Evolutionary conservation across 2,329 filamentous ascomycete genomes (phyloP), one percentile per base, ranked within the genome.

Genomic region (Phyllosticta paracitricarpa): DNA sequence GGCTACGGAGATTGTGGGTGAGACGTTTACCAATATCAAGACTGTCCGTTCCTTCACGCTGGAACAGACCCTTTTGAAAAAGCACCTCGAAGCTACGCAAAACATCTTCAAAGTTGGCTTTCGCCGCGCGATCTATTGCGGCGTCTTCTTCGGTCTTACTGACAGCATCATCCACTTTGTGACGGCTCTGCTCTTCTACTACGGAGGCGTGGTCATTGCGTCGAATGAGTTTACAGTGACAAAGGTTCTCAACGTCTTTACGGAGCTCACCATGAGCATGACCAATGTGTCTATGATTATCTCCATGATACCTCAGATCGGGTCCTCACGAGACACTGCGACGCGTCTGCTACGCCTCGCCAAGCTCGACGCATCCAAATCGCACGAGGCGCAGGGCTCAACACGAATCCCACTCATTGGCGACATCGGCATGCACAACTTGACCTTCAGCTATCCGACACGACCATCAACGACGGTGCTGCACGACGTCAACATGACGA

Each of bases 261-360:
- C 91, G 35, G 80, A 96, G 59, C 80, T 97, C 1, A 81, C 96
- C n/a, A 89, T 97, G 70, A 87, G 89, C 63, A 84, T 96, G 61
- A 85, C 86, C 10, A 89, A 88, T 10, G 84, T 89, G 2, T 84
- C 84, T 40, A 80, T 81, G 33, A 83, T 94, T 60, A 75, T 95
- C 19, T 81, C 83, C 56, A 87, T 86, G 68, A 84, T 97, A 25
- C 92, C 93, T 0, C 90, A 96, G 68, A 85, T 96, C 53, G 87
- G 85, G 12, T 84, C 86, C 17, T 85, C 90, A 0, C 84, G 86
- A 65, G 84, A 88, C 33, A 87, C 88, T 0, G 91, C 89, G 0
- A 81, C 82, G 0, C 84, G 87, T 26, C 81, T 97, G 17, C 80
- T 97, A 0, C 81, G 82, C 9, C 86, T 93, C 1, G 82, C 86